Evolutionary conservation across 208 protist genomes (phyloP).

Genomic region (Jaenimonas drosophilae): DNA sequence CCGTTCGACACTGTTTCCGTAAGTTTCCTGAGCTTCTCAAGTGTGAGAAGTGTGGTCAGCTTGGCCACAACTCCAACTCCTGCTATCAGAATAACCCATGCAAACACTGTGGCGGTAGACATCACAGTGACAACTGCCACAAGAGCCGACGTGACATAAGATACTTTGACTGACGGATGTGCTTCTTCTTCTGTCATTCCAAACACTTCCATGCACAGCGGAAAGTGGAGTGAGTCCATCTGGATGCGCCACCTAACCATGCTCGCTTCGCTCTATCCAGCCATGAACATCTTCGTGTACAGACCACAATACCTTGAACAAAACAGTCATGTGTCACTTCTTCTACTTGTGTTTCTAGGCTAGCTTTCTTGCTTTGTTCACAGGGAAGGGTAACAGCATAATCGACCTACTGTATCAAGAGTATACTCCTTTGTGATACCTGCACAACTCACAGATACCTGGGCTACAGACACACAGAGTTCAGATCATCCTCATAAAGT

Average conservation of each 20-base stretch:
- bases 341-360: not conserved
- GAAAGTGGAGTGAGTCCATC: no score
- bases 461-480: no score
- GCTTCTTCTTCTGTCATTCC: not conserved
- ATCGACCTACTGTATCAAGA: no score
- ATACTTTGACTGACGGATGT: conserved; percentile 12
- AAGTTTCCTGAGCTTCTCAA: conserved; percentile 69
- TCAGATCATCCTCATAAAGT: no score
- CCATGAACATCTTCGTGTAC: no score
- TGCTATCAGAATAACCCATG: conserved; percentile 85
- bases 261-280: no score
- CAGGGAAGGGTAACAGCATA: no score
- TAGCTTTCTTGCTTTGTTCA: no score
- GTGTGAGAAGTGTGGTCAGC: conserved; percentile 72
- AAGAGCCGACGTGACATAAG: conserved; percentile 15
- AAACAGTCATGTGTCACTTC: not conserved
- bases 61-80: conserved; percentile 59
- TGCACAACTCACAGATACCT: no score
- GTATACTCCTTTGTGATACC: no score
- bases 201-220: not conserved
- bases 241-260: no score
- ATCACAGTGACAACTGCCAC: conserved; percentile 80
- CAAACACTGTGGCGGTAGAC: conserved; percentile 78
- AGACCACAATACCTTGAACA: no score
- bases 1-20: conserved; percentile 31